Conservation (phyloP, 1,139 yeast species). For the Debaryomyces nepalensis region DNA sequence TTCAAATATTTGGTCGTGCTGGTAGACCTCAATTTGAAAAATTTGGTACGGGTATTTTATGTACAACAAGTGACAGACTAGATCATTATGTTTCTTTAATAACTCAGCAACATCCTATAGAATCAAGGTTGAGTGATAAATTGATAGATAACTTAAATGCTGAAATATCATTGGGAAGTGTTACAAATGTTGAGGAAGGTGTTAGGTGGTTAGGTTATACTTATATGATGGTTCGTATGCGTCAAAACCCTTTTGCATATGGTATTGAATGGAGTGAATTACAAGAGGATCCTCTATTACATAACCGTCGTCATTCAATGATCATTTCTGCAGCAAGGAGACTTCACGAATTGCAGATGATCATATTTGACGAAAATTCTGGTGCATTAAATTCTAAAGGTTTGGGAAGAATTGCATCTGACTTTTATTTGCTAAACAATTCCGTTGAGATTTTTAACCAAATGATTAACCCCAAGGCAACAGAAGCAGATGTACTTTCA, state of each 20-base stretch:
- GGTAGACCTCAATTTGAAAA: constrained; percentile 97
- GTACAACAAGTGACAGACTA: constrained; percentile 79
- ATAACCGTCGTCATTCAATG: constrained; percentile 74
- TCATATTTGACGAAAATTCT: constrained; percentile 84
- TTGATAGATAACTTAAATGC: constrained; percentile 93
- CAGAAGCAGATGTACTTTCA: constrained; percentile 90
- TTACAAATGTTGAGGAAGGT: constrained; percentile 92
- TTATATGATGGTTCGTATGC: constrained; percentile 91
- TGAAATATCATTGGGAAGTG: constrained; percentile 93
- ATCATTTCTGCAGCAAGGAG: constrained; percentile 79
- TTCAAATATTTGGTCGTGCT: constrained; percentile 98
- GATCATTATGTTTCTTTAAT: constrained; percentile 87
- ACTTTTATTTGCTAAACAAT: constrained; percentile 83
- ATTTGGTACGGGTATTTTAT: constrained; percentile 88
- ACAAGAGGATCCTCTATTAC: constrained; percentile 79
- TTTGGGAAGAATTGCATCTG: constrained; percentile 92
- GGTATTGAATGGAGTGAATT: constrained; percentile 92
- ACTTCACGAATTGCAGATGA: constrained; percentile 87
- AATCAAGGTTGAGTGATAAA: constrained; percentile 76
- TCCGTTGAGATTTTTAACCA: constrained; percentile 90
- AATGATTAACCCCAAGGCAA: constrained; percentile 79
- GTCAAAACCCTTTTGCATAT: constrained; percentile 88
- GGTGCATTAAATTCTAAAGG: constrained; percentile 85
- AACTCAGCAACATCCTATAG: constrained; percentile 96
- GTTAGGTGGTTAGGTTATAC: constrained; percentile 97